Percentiles rank a stretch among this genome's conserved stretches.
Evolutionary conservation across 2,329 filamentous ascomycete species (phyloP).

Genomic region (Ophiocordyceps sinensis): DNA sequence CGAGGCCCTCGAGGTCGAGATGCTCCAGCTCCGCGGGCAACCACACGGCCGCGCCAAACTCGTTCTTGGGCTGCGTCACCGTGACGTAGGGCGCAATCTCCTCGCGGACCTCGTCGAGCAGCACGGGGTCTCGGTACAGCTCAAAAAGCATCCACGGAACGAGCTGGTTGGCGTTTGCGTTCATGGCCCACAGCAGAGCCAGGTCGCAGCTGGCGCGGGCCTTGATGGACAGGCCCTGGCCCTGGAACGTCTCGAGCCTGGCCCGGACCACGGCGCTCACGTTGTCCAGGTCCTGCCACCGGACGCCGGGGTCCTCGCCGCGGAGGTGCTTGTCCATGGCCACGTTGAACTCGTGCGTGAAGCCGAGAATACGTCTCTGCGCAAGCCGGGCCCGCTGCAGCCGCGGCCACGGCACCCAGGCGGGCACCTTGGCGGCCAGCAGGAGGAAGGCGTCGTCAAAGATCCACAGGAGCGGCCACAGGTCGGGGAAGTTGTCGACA

Average conservation of each 20-base stretch:
- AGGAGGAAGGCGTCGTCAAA: slow-evolving; percentile 19
- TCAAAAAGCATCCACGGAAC: slow-evolving; percentile 27
- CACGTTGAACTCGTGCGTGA: slow-evolving; percentile 18
- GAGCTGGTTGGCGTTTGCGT: slow-evolving; percentile 22
- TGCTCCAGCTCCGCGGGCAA: slow-evolving; percentile 17
- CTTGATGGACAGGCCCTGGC: slow-evolving; percentile 14
- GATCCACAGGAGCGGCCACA: slow-evolving; percentile 22
- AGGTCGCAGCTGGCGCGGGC: slow-evolving; percentile 20
- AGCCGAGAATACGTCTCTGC: slow-evolving; percentile 12
- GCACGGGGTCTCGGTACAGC: slow-evolving; percentile 21
- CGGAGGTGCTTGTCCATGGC: slow-evolving; percentile 19
- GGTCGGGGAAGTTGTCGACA: slow-evolving; percentile 23
- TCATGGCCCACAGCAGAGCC: slow-evolving; percentile 22
- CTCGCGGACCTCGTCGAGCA: slow-evolving; percentile 21
- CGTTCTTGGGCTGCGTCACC: slow-evolving; percentile 18
- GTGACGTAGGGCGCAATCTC: slow-evolving; percentile 20
- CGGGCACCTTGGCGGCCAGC: slow-evolving; percentile 15
- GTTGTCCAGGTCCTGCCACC: slow-evolving; percentile 23
- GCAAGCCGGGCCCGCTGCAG: slow-evolving; percentile 17
- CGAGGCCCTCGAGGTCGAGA: slow-evolving; percentile 20
- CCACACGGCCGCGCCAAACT: slow-evolving; percentile 21
- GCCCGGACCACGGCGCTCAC: slow-evolving; percentile 17
- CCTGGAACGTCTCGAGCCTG: slow-evolving; percentile 15
- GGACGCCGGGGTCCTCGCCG: slow-evolving; percentile 15
- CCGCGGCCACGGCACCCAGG: slow-evolving; percentile 17